These are phyloP conservation scores for Trametes versicolor DNA, from an alignment of 1,284 basidiomycete genomes.

Conservation along the genomic window DNA sequence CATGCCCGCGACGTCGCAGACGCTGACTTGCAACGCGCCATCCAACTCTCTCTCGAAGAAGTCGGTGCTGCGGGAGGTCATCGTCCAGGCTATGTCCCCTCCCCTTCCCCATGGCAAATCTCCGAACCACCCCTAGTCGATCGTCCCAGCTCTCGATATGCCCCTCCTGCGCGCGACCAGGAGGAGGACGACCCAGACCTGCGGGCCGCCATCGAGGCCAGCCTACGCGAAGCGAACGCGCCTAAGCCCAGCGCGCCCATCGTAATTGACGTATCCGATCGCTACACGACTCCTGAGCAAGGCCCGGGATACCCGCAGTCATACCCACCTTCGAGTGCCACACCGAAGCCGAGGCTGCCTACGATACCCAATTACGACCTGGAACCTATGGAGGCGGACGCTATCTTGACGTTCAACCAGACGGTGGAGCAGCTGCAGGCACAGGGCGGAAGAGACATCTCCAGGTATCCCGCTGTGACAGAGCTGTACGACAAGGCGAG, in stretches of 20 bases:
- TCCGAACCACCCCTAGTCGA: constrained; percentile 83
- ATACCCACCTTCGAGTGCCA: constrained; percentile 51
- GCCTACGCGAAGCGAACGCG: constrained; percentile 85
- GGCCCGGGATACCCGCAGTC: constrained; percentile 42
- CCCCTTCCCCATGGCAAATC: constrained; percentile 64
- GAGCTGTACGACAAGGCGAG: constrained; percentile 89
- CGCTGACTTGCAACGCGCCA: constrained; percentile 93
- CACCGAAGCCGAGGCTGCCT: constrained; percentile 56
- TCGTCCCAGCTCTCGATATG: constrained; percentile 42
- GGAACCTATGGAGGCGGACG: constrained; percentile 81
- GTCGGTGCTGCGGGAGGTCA: constrained; percentile 61
- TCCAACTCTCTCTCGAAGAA: constrained; percentile 90
- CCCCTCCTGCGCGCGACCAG: constrained; percentile 52
- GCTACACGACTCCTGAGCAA: constrained; percentile 16
- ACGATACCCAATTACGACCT: constrained; percentile 81
- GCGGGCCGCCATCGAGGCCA: constrained; percentile 95
- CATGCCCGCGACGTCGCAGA: constrained; percentile 78
- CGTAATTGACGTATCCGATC: constrained; percentile 60
- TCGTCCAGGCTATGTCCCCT: constrained; percentile 75
- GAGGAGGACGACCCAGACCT: constrained; percentile 96
- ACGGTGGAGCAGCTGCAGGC: constrained; percentile 87
- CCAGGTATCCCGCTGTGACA: constrained; percentile 83
- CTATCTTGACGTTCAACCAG: constrained; percentile 89
- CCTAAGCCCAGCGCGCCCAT: constrained; percentile 83
- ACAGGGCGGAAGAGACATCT: constrained; percentile 81